Conservation (phyloP, 1,284 basidiomycete genomes). For the Heimioporus retisporus region DNA sequence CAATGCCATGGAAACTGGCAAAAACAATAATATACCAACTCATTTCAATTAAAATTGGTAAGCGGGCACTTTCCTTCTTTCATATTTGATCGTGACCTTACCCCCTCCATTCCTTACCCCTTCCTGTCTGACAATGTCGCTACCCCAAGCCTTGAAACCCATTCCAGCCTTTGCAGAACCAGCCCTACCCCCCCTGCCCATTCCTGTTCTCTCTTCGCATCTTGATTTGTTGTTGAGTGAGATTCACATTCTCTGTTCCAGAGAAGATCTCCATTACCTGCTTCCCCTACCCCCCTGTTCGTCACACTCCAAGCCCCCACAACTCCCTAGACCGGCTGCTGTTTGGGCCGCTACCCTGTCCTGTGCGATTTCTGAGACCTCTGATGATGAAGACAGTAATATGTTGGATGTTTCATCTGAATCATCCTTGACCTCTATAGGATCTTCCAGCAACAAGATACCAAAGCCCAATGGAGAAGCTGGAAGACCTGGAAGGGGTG, state of each 20-base stretch:
- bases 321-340: not conserved
- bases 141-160: not conserved
- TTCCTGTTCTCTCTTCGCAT: not conserved
- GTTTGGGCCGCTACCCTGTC: not conserved
- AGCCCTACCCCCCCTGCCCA: not conserved
- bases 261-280: not conserved
- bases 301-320: not conserved
- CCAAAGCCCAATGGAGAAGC: not conserved
- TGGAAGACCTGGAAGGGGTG: not conserved
- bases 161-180: not conserved
- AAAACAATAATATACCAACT: too few species aligned
- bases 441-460: not conserved
- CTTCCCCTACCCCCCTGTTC: not conserved
- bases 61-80: too few species aligned
- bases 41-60: too few species aligned
- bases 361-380: too few species aligned
- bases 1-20: too few species aligned
- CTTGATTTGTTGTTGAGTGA: not conserved
- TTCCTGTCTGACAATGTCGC: not conserved
- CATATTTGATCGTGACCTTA: too few species aligned
- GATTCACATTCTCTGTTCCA: not conserved
- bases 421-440: slow-evolving; percentile 3
- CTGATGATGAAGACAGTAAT: not conserved
- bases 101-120: too few species aligned
- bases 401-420: slow-evolving; percentile 2